Evolutionary conservation across 2,329 filamentous ascomycete species (phyloP).

Genomic region (Dactylella cylindrospora): DNA sequence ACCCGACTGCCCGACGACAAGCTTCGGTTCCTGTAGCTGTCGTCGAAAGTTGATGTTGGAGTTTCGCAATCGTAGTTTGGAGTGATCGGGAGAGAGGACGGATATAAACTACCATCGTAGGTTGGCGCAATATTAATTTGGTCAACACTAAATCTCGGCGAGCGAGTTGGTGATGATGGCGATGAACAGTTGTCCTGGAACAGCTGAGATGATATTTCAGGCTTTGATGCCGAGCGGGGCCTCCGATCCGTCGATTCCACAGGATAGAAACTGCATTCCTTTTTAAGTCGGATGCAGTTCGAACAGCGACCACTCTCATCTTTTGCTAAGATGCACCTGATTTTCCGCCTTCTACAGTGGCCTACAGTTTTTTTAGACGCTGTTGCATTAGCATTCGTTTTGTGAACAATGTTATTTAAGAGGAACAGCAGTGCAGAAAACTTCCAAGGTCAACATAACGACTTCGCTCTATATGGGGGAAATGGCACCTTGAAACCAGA

Average conservation of each 20-base stretch:
- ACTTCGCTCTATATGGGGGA: too few species aligned
- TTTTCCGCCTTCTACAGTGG: conserved; percentile 90
- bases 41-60: conserved; percentile 45
- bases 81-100: conserved; percentile 48
- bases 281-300: conserved; percentile 91
- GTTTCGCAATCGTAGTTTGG: conserved; percentile 47
- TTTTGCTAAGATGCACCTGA: conserved; percentile 77
- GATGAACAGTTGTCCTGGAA: conserved; percentile 48
- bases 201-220: conserved; percentile 46
- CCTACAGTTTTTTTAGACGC: conserved; percentile 58
- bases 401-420: too few species aligned
- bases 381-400: too few species aligned
- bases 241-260: conserved; percentile 62
- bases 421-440: too few species aligned
- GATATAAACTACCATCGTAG: conserved; percentile 44
- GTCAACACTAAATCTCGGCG: conserved; percentile 42
- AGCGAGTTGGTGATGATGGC: conserved; percentile 47
- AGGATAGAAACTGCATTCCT: conserved; percentile 88
- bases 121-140: conserved; percentile 40
- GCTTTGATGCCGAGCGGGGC: conserved; percentile 48
- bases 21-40: conserved; percentile 45
- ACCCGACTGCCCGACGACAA: conserved; percentile 43
- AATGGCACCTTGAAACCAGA: too few species aligned
- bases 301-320: conserved; percentile 76
- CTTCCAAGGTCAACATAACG: too few species aligned